Conservation (phyloP, 1,284 basidiomycete genomes). For the Exobasidium rhododendri region DNA sequence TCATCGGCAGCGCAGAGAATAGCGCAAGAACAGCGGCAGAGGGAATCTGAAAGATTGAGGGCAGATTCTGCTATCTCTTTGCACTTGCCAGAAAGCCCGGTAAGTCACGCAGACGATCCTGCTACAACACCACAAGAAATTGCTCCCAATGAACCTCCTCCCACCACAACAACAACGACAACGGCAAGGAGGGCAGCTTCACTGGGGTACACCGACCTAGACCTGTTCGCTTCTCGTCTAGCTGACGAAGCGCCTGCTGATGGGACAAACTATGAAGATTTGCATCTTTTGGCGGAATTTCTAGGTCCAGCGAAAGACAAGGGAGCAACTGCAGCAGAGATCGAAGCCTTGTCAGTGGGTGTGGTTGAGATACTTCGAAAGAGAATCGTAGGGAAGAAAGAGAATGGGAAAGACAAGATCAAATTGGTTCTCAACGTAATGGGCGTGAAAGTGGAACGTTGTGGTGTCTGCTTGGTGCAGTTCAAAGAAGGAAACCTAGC, state of each 20-base stretch:
- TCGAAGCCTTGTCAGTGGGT: constrained; percentile 60
- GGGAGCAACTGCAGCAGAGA: constrained; percentile 43
- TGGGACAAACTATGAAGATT: constrained; percentile 54
- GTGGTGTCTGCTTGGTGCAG: constrained; percentile 73
- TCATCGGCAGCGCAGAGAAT: background rate
- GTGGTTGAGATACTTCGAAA: constrained; percentile 66
- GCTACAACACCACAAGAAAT: too few species aligned
- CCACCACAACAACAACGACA: too few species aligned
- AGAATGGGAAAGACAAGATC: constrained; percentile 67
- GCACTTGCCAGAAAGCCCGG: too few species aligned
- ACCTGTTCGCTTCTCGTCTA: constrained; percentile 45
- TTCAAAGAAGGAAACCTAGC: constrained; percentile 66
- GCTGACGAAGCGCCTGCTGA: constrained; percentile 20
- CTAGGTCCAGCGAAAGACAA: constrained; percentile 61
- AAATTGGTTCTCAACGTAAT: constrained; percentile 72
- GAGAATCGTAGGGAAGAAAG: constrained; percentile 56
- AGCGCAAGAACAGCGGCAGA: too few species aligned
- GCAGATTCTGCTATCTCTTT: background rate
- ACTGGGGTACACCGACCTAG: constrained; percentile 44
- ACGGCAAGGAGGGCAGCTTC: constrained; percentile 14
- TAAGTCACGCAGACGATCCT: too few species aligned
- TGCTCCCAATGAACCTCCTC: too few species aligned
- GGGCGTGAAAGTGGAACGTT: constrained; percentile 72
- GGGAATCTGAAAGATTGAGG: too few species aligned
- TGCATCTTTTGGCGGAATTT: constrained; percentile 65